A percentile compares a stretch with the other conserved stretches of the same genome.
Conservation (phyloP, 2,329 filamentous ascomycete genomes). For the Cadophora sp. region DNA sequence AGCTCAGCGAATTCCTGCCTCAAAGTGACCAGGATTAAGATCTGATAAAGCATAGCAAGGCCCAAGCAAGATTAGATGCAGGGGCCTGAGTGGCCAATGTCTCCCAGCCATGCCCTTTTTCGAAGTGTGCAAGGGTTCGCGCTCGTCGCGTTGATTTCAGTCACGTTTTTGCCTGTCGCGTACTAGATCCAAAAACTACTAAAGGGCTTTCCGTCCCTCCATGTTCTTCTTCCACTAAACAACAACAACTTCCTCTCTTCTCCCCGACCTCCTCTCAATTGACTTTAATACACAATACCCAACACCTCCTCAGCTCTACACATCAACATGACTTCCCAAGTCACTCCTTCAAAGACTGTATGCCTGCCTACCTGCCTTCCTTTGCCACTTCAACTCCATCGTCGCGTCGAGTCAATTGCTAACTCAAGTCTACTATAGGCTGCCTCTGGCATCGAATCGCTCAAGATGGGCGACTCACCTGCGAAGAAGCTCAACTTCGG, state of each 20-base stretch:
- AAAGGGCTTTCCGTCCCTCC: constrained; percentile 13
- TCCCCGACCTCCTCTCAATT: constrained; percentile 29
- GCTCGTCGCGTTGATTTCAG: background rate
- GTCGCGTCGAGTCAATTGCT: constrained; percentile 41
- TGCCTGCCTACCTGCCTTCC: constrained; percentile 46
- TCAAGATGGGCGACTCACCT: constrained; percentile 89
- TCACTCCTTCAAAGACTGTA: constrained; percentile 78
- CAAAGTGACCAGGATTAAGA: constrained; percentile 33
- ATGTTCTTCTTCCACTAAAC: constrained; percentile 23
- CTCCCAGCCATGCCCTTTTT: constrained; percentile 22
- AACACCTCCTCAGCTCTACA: constrained; percentile 4
- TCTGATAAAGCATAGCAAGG: constrained; percentile 36
- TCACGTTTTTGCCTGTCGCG: constrained; percentile 14
- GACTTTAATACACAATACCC: constrained; percentile 31
- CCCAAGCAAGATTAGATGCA: constrained; percentile 17
- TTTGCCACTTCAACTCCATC: constrained; percentile 46
- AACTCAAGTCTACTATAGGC: constrained; percentile 61
- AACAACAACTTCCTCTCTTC: constrained; percentile 26
- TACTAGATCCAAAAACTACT: constrained; percentile 3
- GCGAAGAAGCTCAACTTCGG: constrained; percentile 88
- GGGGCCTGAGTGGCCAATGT: constrained; percentile 14
- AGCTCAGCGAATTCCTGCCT: constrained; percentile 6
- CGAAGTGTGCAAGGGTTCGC: background rate
- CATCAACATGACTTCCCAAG: constrained; percentile 73
- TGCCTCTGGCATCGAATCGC: constrained; percentile 82